These are phyloP conservation scores for Poronia punctata DNA, from an alignment of 495 filamentous ascomycete genomes.

Conservation along the genomic window DNA sequence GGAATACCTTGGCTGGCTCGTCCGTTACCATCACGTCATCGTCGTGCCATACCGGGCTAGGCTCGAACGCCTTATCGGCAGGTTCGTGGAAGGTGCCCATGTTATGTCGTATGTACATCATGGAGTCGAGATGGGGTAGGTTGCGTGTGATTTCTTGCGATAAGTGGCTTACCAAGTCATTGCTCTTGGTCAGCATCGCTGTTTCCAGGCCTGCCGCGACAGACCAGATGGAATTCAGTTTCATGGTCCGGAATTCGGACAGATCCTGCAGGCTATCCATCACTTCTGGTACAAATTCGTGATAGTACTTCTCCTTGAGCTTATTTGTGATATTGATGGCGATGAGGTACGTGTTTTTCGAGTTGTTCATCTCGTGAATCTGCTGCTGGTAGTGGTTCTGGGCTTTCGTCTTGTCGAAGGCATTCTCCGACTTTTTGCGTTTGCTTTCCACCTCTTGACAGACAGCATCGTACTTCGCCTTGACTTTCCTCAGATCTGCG, in stretches of 20 bases:
- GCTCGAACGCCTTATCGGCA: constrained; percentile 76
- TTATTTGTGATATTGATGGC: constrained; percentile 93
- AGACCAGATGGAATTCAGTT: constrained; percentile 80
- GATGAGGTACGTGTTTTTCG: constrained; percentile 97
- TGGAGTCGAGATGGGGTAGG: constrained; percentile 78
- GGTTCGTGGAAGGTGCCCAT: constrained; percentile 75
- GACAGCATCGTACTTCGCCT: constrained; percentile 83
- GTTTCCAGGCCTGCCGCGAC: constrained; percentile 73
- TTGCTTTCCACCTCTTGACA: constrained; percentile 94
- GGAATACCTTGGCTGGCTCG: constrained; percentile 77
- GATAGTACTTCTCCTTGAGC: constrained; percentile 91
- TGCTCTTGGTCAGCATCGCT: constrained; percentile 60
- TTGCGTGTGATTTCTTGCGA: constrained; percentile 81
- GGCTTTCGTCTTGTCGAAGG: constrained; percentile 84
- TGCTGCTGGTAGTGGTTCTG: constrained; percentile 87
- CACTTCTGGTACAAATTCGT: constrained; percentile 92
- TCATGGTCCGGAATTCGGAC: constrained; percentile 75
- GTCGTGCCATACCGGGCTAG: constrained; percentile 96
- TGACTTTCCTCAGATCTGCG: constrained; percentile 79
- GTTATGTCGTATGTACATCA: constrained; percentile 97
- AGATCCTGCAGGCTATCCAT: constrained; percentile 88
- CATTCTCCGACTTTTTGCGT: constrained; percentile 86
- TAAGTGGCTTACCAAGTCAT: constrained; percentile 61
- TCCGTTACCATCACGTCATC: constrained; percentile 76
- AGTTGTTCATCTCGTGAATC: constrained; percentile 86